A percentile compares a stretch with the other conserved stretches of the same genome.
Conservation (phyloP, 805 yeast species). For the Sugiyamaella marilandica region DNA sequence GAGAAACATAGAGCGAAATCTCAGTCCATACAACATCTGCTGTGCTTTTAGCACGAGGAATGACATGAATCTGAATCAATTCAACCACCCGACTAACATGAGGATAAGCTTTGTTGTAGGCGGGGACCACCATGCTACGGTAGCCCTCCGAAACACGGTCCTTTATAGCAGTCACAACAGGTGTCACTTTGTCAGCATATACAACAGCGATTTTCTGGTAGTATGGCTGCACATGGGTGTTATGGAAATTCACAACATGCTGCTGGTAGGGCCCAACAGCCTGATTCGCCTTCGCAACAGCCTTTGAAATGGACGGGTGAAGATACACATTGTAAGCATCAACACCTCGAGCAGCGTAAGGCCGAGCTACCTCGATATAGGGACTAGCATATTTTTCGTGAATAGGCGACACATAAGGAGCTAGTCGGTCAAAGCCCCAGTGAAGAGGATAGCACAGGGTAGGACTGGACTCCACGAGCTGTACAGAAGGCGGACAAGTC, state of each 20-base stretch:
- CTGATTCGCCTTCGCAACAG: slow-evolving; percentile 1
- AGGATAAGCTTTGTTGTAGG: slow-evolving; percentile 8
- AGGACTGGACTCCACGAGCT: slow-evolving; percentile 12
- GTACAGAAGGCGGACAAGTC: slow-evolving; percentile 23
- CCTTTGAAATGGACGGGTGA: slow-evolving; percentile 10
- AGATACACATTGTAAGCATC: slow-evolving; percentile 10
- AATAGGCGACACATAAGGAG: slow-evolving; percentile 19
- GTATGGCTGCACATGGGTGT: slow-evolving; percentile 16
- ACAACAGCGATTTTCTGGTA: slow-evolving; percentile 8
- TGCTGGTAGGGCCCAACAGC: slow-evolving; percentile 10
- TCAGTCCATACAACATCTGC: neutral
- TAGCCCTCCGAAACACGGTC: slow-evolving; percentile 2
- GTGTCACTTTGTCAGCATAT: slow-evolving; percentile 11
- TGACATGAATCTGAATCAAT: slow-evolving; percentile 4
- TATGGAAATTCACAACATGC: slow-evolving; percentile 8
- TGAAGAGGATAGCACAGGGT: slow-evolving; percentile 22
- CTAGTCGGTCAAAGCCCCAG: slow-evolving; percentile 13
- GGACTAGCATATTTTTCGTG: slow-evolving; percentile 15
- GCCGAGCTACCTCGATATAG: slow-evolving; percentile 11
- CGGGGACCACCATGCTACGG: slow-evolving; percentile 17
- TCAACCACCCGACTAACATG: slow-evolving; percentile 7
- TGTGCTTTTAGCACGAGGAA: slow-evolving; percentile 12
- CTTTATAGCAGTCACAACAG: slow-evolving; percentile 4
- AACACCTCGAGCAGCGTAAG: slow-evolving; percentile 11
- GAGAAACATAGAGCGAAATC: neutral